These are phyloP conservation scores for Ceriops decandra DNA, from an alignment of 345 rosid genomes.

Conservation along the genomic window DNA sequence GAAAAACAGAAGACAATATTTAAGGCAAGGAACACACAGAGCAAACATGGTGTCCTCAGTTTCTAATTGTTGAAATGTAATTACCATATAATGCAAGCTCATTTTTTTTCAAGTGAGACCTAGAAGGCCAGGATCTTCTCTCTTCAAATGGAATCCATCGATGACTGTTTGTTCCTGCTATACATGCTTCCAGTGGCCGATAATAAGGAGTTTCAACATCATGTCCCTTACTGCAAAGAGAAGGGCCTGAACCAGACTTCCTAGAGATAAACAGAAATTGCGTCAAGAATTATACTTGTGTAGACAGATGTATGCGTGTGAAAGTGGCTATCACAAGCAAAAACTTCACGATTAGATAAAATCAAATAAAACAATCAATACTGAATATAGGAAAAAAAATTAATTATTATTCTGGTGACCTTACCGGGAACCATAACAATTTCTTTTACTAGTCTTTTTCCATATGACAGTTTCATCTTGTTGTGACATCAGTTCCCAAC, in stretches of 20 bases:
- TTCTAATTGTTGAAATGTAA: background rate
- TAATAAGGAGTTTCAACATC: constrained; percentile 91
- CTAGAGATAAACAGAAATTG: constrained; percentile 35
- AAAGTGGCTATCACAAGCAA: background rate
- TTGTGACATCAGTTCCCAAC: constrained; percentile 86
- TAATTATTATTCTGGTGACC: constrained; percentile 14
- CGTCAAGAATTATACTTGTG: background rate
- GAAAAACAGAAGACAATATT: background rate
- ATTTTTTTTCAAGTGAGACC: constrained; percentile 62
- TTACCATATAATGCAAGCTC: constrained; percentile 83
- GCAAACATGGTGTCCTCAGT: background rate
- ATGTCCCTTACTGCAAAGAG: constrained; percentile 67
- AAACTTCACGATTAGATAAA: background rate
- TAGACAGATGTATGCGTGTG: background rate
- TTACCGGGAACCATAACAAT: constrained; percentile 74
- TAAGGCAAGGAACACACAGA: background rate
- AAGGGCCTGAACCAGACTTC: constrained; percentile 73
- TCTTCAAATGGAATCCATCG: constrained; percentile 85
- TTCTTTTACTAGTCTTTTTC: constrained; percentile 77
- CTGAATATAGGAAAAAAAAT: background rate
- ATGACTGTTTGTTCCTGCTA: constrained; percentile 71
- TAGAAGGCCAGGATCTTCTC: constrained; percentile 79
- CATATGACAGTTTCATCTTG: constrained; percentile 98
- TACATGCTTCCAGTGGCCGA: constrained; percentile 78
- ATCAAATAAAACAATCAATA: background rate